phyloP scores from a whole-genome alignment of 441 rosid species.

The California macrophylla region DNA sequence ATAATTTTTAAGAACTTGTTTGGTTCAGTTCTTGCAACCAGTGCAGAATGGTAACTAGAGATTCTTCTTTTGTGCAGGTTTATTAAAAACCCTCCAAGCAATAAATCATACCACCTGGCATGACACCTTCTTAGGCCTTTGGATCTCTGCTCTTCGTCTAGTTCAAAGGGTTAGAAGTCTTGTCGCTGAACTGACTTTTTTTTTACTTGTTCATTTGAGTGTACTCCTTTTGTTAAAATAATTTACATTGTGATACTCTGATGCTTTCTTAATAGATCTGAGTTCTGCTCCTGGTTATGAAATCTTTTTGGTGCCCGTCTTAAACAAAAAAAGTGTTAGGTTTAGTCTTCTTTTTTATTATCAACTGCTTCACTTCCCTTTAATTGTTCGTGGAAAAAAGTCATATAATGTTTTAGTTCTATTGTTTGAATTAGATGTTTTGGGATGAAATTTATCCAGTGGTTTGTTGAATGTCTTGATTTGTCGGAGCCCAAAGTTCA shows the following conservation, averaged over 20 bases:
- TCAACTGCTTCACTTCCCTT: neutral
- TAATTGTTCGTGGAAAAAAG: neutral
- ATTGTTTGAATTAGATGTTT: neutral
- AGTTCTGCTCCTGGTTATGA: neutral
- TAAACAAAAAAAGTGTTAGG: neutral
- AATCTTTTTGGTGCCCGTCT: neutral
- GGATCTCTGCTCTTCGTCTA: slow-evolving; percentile 72
- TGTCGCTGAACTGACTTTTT: slow-evolving; percentile 12
- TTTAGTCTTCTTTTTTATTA: neutral
- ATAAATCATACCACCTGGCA: slow-evolving; percentile 60
- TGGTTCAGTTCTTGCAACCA: slow-evolving; percentile 16
- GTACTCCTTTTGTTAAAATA: slow-evolving; percentile 4
- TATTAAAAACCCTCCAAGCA: slow-evolving; percentile 55
- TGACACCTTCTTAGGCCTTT: slow-evolving; percentile 59
- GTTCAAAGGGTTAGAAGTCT: slow-evolving; percentile 65
- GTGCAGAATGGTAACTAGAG: slow-evolving; percentile 17
- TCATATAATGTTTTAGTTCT: neutral
- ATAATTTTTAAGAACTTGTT: slow-evolving; percentile 14
- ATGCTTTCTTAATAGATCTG: neutral
- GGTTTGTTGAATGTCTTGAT: slow-evolving; percentile 3
- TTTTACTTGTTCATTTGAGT: neutral
- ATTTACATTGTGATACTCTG: neutral
- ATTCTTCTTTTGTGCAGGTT: slow-evolving; percentile 34
- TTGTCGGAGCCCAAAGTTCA: neutral
- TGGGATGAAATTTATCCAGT: slow-evolving; percentile 10